Percentiles rank a stretch among this genome's conserved stretches.
These are phyloP conservation scores for Deinandra increscens DNA, from an alignment of 129 eudicot genomes.

Conservation along the genomic window DNA sequence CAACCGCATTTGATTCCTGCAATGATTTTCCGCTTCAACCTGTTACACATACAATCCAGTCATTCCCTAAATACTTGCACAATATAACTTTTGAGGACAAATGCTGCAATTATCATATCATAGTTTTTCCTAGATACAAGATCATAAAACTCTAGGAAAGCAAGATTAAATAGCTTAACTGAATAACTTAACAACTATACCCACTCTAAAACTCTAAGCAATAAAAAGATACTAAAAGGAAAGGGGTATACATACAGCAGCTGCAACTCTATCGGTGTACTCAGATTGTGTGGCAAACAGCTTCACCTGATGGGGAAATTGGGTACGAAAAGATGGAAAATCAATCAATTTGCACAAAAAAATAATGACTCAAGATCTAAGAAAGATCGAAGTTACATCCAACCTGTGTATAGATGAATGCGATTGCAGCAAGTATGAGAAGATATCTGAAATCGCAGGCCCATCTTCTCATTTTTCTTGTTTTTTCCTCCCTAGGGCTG, in stretches of 20 bases:
- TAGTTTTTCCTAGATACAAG: neutral
- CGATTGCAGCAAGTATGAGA: conserved; percentile 59
- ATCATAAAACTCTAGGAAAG: neutral
- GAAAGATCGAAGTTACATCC: neutral
- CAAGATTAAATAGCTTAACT: neutral
- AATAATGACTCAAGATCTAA: neutral
- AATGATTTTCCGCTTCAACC: conserved; percentile 76
- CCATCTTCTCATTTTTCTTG: conserved; percentile 37
- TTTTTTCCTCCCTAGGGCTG: neutral
- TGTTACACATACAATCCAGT: conserved; percentile 34
- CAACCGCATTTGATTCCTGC: conserved; percentile 60
- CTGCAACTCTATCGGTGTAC: conserved; percentile 68
- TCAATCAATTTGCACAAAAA: neutral
- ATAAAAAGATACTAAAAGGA: neutral
- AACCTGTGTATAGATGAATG: conserved; percentile 82
- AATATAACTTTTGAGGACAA: neutral
- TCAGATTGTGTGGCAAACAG: conserved; percentile 70
- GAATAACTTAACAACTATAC: neutral
- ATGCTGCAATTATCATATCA: neutral
- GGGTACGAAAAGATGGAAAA: neutral
- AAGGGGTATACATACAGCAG: conserved; percentile 53
- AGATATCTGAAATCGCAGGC: conserved; percentile 65
- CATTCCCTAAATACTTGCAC: conserved; percentile 13
- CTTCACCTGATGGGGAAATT: conserved; percentile 55
- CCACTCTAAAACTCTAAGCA: neutral